A percentile compares a stretch with the other conserved stretches of the same genome.
These are phyloP conservation scores for Darksidea phi DNA, from an alignment of 495 filamentous ascomycete genomes.

Conservation along the genomic window DNA sequence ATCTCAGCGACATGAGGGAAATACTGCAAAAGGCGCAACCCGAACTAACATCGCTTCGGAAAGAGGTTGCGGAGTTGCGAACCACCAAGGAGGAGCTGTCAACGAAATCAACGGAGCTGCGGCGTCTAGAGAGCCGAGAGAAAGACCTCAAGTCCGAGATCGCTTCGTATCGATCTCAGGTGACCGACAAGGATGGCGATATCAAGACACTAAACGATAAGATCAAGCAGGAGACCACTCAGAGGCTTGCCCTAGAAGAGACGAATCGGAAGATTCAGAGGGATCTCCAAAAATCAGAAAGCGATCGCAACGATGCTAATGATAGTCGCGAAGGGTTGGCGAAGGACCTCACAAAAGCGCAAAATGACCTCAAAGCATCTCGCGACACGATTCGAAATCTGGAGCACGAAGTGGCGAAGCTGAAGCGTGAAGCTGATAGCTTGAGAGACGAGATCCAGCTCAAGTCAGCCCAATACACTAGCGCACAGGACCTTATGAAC, in stretches of 20 bases:
- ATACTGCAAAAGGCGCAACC: conserved; percentile 81
- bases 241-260: conserved; percentile 73
- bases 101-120: conserved; percentile 66
- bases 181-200: conserved; percentile 71
- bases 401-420: conserved; percentile 65
- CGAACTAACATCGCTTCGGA: conserved; percentile 71
- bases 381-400: conserved; percentile 64
- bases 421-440: conserved; percentile 63
- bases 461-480: conserved; percentile 80
- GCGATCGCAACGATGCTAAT: conserved; percentile 71
- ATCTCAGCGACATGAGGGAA: conserved; percentile 73
- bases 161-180: conserved; percentile 62
- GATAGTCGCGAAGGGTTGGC: conserved; percentile 67
- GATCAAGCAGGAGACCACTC: conserved; percentile 69
- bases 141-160: conserved; percentile 77
- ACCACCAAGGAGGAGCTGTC: conserved; percentile 67
- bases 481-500: conserved; percentile 77
- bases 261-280: conserved; percentile 65
- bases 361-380: conserved; percentile 66
- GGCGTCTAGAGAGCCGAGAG: conserved; percentile 72
- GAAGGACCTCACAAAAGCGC: conserved; percentile 65
- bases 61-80: conserved; percentile 72
- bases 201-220: conserved; percentile 73
- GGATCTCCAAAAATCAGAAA: conserved; percentile 71
- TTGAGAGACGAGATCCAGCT: conserved; percentile 79